A percentile compares a stretch with the other conserved stretches of the same genome.
Conservation (phyloP, 805 yeast species). For the Lachancea sp. region DNA sequence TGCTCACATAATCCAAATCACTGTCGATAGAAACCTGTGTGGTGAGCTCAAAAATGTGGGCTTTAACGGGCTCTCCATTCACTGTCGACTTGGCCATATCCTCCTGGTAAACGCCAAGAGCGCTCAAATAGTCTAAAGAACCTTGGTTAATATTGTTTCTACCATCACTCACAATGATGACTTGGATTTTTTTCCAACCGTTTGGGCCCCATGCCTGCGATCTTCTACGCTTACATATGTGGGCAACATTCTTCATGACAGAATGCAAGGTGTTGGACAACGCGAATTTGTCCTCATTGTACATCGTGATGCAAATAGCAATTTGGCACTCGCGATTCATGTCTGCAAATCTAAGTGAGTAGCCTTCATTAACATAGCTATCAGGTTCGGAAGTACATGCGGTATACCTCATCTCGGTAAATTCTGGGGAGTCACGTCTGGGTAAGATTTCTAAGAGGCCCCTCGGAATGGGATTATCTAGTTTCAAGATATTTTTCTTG, state of each 20-base stretch:
- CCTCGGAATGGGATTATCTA: conserved; percentile 92
- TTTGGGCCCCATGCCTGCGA: conserved; percentile 93
- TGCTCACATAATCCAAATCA: conserved; percentile 82
- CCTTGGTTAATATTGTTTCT: conserved; percentile 81
- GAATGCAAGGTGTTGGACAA: conserved; percentile 93
- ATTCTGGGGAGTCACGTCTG: conserved; percentile 84
- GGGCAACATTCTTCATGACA: conserved; percentile 87
- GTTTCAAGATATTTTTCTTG: conserved; percentile 64
- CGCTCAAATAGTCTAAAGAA: conserved; percentile 80
- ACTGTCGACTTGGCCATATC: conserved; percentile 94
- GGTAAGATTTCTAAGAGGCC: conserved; percentile 81
- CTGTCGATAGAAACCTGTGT: conserved; percentile 91
- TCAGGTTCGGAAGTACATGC: conserved; percentile 95
- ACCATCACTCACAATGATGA: conserved; percentile 88
- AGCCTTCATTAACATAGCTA: conserved; percentile 71
- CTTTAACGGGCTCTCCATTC: conserved; percentile 83
- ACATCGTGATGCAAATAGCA: conserved; percentile 92
- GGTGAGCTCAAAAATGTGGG: conserved; percentile 93
- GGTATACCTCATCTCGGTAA: conserved; percentile 92
- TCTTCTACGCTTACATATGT: conserved; percentile 71
- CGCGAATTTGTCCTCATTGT: conserved; percentile 86
- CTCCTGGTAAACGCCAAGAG: conserved; percentile 95
- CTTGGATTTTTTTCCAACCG: conserved; percentile 95
- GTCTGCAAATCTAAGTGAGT: conserved; percentile 78
- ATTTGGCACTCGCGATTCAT: conserved; percentile 87